A percentile compares a stretch with the other conserved stretches of the same genome.
These are phyloP conservation scores for Calonectria fujianensis DNA, from an alignment of 2,329 filamentous ascomycete species.

Conservation along the genomic window DNA sequence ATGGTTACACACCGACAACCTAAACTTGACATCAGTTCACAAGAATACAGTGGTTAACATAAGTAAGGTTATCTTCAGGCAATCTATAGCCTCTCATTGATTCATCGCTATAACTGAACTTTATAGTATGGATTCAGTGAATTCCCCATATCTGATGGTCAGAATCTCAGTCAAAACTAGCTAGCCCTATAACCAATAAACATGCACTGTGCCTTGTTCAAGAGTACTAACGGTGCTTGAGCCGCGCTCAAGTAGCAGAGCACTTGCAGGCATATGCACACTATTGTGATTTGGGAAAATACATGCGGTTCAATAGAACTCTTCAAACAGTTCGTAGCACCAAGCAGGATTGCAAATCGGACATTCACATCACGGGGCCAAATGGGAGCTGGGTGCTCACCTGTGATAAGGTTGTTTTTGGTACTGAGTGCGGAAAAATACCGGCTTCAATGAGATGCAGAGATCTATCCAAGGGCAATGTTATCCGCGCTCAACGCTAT, in stretches of 20 bases:
- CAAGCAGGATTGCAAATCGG: not conserved
- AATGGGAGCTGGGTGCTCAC: not conserved
- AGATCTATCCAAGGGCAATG: not conserved
- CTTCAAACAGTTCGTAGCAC: not conserved
- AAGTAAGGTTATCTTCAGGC: not conserved
- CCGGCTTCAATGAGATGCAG: not conserved
- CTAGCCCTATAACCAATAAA: not conserved
- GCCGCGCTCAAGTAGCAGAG: not conserved
- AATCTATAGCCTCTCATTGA: not conserved
- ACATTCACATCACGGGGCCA: not conserved
- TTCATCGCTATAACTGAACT: not conserved
- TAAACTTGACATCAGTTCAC: not conserved
- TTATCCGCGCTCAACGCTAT: not conserved
- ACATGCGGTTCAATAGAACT: not conserved
- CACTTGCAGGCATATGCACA: slow-evolving; percentile 1
- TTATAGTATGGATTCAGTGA: slow-evolving; percentile 11
- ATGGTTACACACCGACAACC: not conserved
- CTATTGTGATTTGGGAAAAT: not conserved
- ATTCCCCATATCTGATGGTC: not conserved
- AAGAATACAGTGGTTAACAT: not conserved
- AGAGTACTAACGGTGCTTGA: not conserved
- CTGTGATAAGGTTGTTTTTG: slow-evolving; percentile 12
- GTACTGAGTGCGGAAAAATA: not conserved
- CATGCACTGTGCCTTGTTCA: not conserved
- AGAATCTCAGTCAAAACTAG: not conserved